phyloP scores from a whole-genome alignment of 2,329 filamentous ascomycete species.

The Xylaria sp. region DNA sequence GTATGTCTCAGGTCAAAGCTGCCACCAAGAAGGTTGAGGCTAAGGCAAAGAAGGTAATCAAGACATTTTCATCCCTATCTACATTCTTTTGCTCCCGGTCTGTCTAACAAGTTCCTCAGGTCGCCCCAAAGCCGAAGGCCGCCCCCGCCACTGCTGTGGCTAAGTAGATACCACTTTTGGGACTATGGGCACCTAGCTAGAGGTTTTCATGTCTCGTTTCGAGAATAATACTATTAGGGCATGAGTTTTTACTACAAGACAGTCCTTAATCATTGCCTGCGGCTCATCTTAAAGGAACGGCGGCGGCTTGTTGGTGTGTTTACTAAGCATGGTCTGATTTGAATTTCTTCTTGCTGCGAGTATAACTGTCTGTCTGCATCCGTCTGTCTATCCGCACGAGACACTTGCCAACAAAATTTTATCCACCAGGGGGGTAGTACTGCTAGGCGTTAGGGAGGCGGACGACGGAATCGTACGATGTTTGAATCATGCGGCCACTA shows the following conservation, averaged over 20 bases:
- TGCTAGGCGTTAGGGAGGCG: conserved; percentile 36
- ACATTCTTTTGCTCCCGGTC: not conserved
- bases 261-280: conserved; percentile 6
- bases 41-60: conserved; percentile 46
- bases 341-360: conserved; percentile 10
- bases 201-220: not conserved
- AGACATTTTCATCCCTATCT: not conserved
- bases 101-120: conserved; percentile 31
- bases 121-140: conserved; percentile 44
- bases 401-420: conserved; percentile 8
- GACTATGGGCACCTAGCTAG: not conserved
- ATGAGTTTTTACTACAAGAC: not conserved
- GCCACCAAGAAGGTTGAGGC: conserved; percentile 46
- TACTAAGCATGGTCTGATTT: conserved; percentile 13
- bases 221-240: not conserved
- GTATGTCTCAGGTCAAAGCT: conserved; percentile 45
- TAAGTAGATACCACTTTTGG: conserved; percentile 35
- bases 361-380: not conserved
- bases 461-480: conserved; percentile 26
- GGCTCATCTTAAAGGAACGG: conserved; percentile 6
- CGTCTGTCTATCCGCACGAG: conserved; percentile 12
- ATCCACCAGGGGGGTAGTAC: conserved; percentile 23
- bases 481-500: conserved; percentile 29
- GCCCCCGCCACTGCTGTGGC: conserved; percentile 21
- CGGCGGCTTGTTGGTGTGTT: conserved; percentile 17